Evolutionary conservation across 129 eudicot genomes (phyloP).

Genomic region (Gnaphalium uliginosum): DNA sequence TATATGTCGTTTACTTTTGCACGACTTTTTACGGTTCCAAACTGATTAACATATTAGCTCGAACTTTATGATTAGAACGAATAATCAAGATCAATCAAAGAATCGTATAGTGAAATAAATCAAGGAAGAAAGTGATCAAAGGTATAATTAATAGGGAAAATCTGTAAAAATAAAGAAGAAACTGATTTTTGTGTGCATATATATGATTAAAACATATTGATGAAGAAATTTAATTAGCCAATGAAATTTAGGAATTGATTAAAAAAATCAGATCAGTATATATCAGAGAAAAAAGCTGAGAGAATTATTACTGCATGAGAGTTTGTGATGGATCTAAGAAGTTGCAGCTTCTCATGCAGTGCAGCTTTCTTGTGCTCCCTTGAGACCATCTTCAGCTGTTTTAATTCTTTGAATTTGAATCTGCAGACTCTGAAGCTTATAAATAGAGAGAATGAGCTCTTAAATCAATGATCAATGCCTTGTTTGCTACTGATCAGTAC

Average conservation of each 20-base stretch:
- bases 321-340: conserved; percentile 92
- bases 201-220: conserved; percentile 23
- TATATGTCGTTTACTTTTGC: no score
- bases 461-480: conserved; percentile 51
- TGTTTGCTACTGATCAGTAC: conserved; percentile 50
- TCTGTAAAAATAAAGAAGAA: not conserved
- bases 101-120: not conserved
- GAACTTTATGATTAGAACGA: not conserved
- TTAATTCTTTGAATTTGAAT: conserved; percentile 21
- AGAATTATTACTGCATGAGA: conserved; percentile 89
- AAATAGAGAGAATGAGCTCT: conserved; percentile 48
- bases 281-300: not conserved
- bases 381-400: conserved; percentile 55
- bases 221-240: conserved; percentile 7
- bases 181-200: not conserved
- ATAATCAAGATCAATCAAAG: not conserved
- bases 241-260: conserved; percentile 23
- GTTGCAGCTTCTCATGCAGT: conserved; percentile 97
- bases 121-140: not conserved
- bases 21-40: no score
- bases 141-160: not conserved
- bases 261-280: not conserved
- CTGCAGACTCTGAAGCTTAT: conserved; percentile 44
- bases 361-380: conserved; percentile 78
- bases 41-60: not conserved